Evolutionary conservation across 176 grass and related monocot species (phyloP), one percentile per base, ranked within the genome.

Genomic region (Puccinellia tenuiflora): DNA sequence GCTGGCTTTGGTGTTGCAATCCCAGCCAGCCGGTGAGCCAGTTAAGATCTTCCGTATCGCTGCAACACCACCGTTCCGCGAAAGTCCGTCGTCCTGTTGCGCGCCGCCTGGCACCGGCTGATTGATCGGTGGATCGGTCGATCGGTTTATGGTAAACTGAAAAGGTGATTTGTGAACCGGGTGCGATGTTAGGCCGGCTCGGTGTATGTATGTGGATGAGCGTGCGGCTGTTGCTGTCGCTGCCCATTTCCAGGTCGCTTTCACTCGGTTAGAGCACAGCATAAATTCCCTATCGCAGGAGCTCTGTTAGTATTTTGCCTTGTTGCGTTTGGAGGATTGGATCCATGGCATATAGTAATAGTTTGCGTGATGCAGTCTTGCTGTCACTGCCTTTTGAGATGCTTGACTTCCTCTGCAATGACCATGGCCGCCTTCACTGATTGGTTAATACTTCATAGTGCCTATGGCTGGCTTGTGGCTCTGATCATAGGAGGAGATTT

Each of bases 281-380:
- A 83, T 79, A 83, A 86, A 90, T 90, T 83, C 87, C 73, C 63
- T 48, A 73, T 83, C 55, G 63, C 66, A 82, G 55, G 66, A 79
- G 37, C 74, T 74, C 26, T 48, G 57, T 52, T 79, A 3, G 9
- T 22, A 77, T 72, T 79, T 73, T 60, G 25, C 38, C 37, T 79
- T 60, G 18, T 52, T 59, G 56, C 65, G 54, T 45, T 16, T 63
- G 9, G 54, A 57, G n/a, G n/a, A n/a, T n/a, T 66, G 67, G 56
- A 56, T 80, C 34, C 18, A 30, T 12, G 55, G 79, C 22, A 73
- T 47, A 54, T 77, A 35, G 2, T 78, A 78, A n/a, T n/a, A n/a
- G n/a, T 70, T 33, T 64, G 53, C 61, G 72, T 81, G 72, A 42
- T 43, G 63, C 20, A 21, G 68, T 63, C n/a, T n/a, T n/a, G 63